Conservation (phyloP, 2,329 filamentous ascomycete species). For the Dothideomycetes sp. region DNA sequence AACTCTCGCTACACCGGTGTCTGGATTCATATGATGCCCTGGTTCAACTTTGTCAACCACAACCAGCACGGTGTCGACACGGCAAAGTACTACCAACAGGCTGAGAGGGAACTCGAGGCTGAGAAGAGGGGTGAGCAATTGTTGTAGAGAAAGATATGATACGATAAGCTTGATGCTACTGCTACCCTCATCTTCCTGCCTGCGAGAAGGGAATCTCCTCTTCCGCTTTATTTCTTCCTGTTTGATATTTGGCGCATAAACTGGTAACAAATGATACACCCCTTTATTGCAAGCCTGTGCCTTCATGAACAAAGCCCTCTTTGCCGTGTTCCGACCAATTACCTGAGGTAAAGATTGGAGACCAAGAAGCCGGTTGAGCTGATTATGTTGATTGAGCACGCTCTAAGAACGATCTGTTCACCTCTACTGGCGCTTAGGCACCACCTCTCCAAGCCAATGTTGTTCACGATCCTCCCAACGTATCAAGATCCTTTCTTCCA, state of each 20-base stretch:
- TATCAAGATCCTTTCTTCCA: too few relatives aligned
- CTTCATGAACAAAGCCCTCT: too few relatives aligned
- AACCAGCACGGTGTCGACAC: conserved; percentile 91
- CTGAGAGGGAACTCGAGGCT: conserved; percentile 83
- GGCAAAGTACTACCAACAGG: conserved; percentile 95
- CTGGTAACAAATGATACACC: conserved; percentile 7
- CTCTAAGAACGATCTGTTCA: too few relatives aligned
- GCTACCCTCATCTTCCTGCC: not conserved
- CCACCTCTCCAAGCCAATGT: too few relatives aligned
- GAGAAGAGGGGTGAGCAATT: conserved; percentile 41
- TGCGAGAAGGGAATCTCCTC: too few relatives aligned
- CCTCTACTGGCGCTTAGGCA: too few relatives aligned
- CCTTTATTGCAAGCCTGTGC: too few relatives aligned
- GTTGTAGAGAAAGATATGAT: not conserved
- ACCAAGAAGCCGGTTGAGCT: too few relatives aligned
- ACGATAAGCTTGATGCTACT: not conserved
- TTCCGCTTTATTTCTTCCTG: not conserved
- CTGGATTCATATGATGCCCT: conserved; percentile 76
- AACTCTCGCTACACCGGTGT: conserved; percentile 87
- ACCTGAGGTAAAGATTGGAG: too few relatives aligned
- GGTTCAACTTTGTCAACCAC: conserved; percentile 99
- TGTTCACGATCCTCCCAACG: too few relatives aligned
- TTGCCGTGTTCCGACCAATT: too few relatives aligned
- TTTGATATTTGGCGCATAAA: conserved; percentile 2
- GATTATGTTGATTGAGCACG: too few relatives aligned